Conservation (phyloP, 768 basidiomycete genomes). For the Asterophora parasitica region DNA sequence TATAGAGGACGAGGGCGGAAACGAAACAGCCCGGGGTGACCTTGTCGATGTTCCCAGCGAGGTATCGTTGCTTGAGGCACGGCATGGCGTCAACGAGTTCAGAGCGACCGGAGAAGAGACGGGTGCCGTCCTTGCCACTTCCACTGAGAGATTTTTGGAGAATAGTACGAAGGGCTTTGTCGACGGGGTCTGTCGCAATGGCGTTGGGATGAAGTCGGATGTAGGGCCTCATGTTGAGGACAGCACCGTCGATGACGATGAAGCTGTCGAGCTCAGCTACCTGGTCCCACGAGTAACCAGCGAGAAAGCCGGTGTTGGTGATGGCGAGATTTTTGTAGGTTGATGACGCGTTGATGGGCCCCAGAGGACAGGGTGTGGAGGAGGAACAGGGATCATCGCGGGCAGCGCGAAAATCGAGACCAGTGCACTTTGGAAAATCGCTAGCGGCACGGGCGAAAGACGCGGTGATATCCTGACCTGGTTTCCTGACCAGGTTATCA, state of each 20-base stretch:
- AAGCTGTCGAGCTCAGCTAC: constrained; percentile 68
- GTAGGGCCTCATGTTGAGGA: constrained; percentile 91
- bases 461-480: constrained; percentile 90
- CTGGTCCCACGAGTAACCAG: constrained; percentile 92
- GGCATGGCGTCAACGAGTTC: constrained; percentile 64
- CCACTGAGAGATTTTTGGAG: constrained; percentile 41
- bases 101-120: constrained; percentile 71
- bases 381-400: constrained; percentile 67
- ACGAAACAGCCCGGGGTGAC: constrained; percentile 95
- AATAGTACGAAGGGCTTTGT: constrained; percentile 75
- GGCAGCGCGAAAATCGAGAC: constrained; percentile 63
- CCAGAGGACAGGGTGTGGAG: constrained; percentile 61
- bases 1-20: constrained; percentile 82
- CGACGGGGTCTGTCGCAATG: constrained; percentile 72
- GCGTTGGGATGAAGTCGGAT: constrained; percentile 63
- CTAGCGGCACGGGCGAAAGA: constrained; percentile 68
- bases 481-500: constrained; percentile 42
- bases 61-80: constrained; percentile 83
- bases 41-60: constrained; percentile 95
- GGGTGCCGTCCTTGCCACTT: constrained; percentile 86
- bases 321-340: constrained; percentile 63
- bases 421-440: constrained; percentile 62
- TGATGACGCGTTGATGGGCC: constrained; percentile 46
- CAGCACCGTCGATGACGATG: constrained; percentile 88
- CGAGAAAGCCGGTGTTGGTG: constrained; percentile 56